Evolutionary conservation across 1,284 basidiomycete genomes (phyloP).

Genomic region (Moniliophthora roreri): DNA sequence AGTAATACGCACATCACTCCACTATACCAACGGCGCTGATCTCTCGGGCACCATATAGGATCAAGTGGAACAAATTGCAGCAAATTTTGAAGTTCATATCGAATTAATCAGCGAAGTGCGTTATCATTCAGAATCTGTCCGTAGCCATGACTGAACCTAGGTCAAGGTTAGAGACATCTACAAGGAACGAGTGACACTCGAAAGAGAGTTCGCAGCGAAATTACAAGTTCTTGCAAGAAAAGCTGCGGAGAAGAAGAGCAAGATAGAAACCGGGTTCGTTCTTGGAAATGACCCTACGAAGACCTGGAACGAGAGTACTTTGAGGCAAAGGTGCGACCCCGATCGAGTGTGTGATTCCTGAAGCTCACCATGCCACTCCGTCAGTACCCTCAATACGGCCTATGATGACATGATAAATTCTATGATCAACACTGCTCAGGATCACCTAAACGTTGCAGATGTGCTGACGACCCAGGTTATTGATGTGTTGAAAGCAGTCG

Average conservation of each 20-base stretch:
- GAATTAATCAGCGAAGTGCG: conserved; percentile 64
- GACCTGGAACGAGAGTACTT: conserved; percentile 49
- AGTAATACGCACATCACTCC: conserved; percentile 30
- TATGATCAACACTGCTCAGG: conserved; percentile 59
- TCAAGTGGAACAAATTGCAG: conserved; percentile 54
- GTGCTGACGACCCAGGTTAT: conserved; percentile 56
- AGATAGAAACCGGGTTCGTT: conserved; percentile 51
- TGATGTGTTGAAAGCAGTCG: conserved; percentile 61
- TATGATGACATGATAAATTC: conserved; percentile 67
- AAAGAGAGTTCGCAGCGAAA: conserved; percentile 75
- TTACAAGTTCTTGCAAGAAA: conserved; percentile 65
- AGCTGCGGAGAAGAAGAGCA: conserved; percentile 68
- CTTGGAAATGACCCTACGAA: conserved; percentile 70
- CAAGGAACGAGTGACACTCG: conserved; percentile 61
- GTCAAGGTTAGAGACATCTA: conserved; percentile 70
- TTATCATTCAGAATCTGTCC: neutral
- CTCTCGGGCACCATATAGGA: conserved; percentile 37
- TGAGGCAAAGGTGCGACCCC: conserved; percentile 56
- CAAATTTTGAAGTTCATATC: conserved; percentile 61
- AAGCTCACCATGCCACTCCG: conserved; percentile 3
- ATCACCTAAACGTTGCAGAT: conserved; percentile 69
- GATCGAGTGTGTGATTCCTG: neutral
- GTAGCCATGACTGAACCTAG: conserved; percentile 7
- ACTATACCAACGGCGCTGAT: conserved; percentile 10
- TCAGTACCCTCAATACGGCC: conserved; percentile 66